A percentile compares a stretch with the other conserved stretches of the same genome.
phyloP scores from a whole-genome alignment of 176 grass and related monocot species.

The Avena insularis region DNA sequence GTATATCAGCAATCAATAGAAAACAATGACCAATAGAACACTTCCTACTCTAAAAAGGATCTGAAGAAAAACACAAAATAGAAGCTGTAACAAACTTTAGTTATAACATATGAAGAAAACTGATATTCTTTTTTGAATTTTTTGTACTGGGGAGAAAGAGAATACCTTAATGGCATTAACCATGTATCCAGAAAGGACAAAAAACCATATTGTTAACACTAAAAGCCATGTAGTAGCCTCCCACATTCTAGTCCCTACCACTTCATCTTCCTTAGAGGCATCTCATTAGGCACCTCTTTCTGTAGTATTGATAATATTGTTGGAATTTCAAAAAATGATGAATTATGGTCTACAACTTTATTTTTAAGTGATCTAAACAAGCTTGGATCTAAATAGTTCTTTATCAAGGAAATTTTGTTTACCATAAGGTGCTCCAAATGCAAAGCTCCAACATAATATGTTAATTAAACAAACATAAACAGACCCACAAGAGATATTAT shows the following conservation, averaged over 20 bases:
- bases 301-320: slow-evolving; percentile 24
- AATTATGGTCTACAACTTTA: not conserved
- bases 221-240: slow-evolving; percentile 77
- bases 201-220: slow-evolving; percentile 65
- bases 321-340: not conserved
- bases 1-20: too few relatives aligned
- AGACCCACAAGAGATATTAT: too few relatives aligned
- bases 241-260: slow-evolving; percentile 71
- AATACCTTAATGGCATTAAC: slow-evolving; percentile 90
- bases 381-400: not conserved
- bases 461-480: too few relatives aligned
- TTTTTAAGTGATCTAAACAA: not conserved
- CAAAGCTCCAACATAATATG: too few relatives aligned
- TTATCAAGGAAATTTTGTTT: slow-evolving; percentile 9
- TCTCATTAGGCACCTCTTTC: slow-evolving; percentile 60
- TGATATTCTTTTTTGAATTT: not conserved
- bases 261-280: slow-evolving; percentile 49
- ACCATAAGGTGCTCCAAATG: not conserved
- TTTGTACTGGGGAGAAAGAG: not conserved
- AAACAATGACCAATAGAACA: too few relatives aligned
- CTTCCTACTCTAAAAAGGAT: too few relatives aligned
- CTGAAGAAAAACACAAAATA: not conserved
- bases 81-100: not conserved
- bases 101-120: slow-evolving; percentile 10
- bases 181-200: slow-evolving; percentile 81